Base-by-base conservation (phyloP, 1,284 basidiomycete species). In the Coniferiporia weirii region DNA sequence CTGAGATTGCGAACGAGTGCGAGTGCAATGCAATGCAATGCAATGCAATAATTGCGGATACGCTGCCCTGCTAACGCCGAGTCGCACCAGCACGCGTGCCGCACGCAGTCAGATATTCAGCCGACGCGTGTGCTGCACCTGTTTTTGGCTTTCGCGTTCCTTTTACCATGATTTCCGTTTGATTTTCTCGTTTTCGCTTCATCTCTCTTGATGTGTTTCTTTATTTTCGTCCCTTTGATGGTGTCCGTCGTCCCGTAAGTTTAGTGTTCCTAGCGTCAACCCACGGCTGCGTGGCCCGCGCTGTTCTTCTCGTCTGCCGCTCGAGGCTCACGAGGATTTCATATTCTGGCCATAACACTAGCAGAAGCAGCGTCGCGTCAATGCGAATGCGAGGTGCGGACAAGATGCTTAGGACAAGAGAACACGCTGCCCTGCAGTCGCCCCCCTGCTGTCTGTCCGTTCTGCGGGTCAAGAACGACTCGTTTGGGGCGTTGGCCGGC, bases 71-170 rank as follows among this genome's bases (percentile, higher is more conserved):
- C 27, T 27, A 27, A 27, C 27, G 27, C 27, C 27, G 27, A 27
- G 27, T 27, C 27, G 3, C 5, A 27, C 27, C 27, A 27, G 3
- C 27, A 27, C 27, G 27, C 27, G 27, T 27, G 27, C 27, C 2
- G 27, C 27, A 27, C 27, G n/a, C n/a, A n/a, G n/a, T n/a, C n/a
- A n/a, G n/a, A n/a, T 5, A 27, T 27, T 5, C 27, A 27, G 27
- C 27, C 45, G 45, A 59, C 58, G 53, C 52, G 58, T 59, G 58
- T 38, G 17, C 8, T 17, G 43, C 35, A 52, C 58, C 34, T 43
- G 34, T 32, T 48, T 52, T n/a, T 35, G 43, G 17, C 7, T 47
- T 36, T 50, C 6, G 49, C 35, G 22, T 32, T 12, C 17, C 19
- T 15, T 17, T 10, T 38, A 13, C 52, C 10, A 45, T 46, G 27